These are phyloP conservation scores for Glycine latifolia DNA, from an alignment of 306 rosid species.

Conservation along the genomic window DNA sequence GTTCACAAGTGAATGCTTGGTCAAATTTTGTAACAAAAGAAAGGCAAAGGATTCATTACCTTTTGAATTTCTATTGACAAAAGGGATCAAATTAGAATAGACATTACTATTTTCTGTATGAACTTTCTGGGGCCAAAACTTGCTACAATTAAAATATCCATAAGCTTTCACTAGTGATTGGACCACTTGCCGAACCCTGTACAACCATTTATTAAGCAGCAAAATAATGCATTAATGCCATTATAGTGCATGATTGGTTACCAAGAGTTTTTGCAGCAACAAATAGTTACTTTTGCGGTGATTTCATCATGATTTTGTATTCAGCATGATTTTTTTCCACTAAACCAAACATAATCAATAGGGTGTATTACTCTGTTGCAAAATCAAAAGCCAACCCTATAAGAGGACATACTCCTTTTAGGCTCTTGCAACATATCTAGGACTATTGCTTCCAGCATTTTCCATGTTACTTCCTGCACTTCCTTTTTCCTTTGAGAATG, in stretches of 20 bases:
- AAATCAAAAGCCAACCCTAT: too few species aligned
- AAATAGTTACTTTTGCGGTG: too few species aligned
- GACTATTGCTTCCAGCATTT: too few species aligned
- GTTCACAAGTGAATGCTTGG: background rate
- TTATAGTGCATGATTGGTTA: too few species aligned
- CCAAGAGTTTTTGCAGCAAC: background rate
- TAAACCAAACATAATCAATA: too few species aligned
- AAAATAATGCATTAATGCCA: background rate
- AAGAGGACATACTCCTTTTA: too few species aligned
- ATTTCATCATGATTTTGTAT: too few species aligned
- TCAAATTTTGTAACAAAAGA: background rate
- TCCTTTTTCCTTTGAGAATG: too few species aligned
- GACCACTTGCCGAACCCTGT: background rate
- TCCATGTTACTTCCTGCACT: too few species aligned
- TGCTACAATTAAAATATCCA: background rate
- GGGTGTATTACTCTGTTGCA: too few species aligned
- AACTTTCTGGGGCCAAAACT: background rate
- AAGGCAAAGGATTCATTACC: background rate
- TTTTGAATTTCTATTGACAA: background rate
- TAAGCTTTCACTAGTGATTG: background rate
- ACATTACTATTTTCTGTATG: background rate
- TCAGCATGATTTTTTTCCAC: too few species aligned
- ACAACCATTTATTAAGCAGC: background rate
- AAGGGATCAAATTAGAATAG: background rate
- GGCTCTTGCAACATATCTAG: too few species aligned